Evolutionary conservation across 257 asterid species (phyloP), one percentile per base, ranked within the genome.

Genomic region (Gentiana dahurica): DNA sequence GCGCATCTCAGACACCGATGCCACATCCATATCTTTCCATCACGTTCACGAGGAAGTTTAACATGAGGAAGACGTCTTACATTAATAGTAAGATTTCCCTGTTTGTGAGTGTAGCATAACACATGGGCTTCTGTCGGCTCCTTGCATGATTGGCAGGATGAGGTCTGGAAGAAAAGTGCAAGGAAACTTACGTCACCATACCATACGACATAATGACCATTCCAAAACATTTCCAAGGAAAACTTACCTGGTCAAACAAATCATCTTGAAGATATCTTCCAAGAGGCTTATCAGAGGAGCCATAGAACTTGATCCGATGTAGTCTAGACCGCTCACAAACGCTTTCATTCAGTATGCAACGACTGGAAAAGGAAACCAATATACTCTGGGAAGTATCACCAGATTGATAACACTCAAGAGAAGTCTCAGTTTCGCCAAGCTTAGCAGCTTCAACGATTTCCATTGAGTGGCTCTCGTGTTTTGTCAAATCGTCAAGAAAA

Each of bases 21-120:
- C 99, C 99, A 92, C 99, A 92, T 92, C 99, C 99, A 92, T 66
- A 92, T 88, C 82, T 83, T 92, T 57, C 96, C 89, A 68, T 88
- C 97, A 37, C 73, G 71, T 68, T 81, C 95, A 41, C 95, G 95
- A 37, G 90, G 94, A 69, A 92, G 94, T 68, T 71, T 80, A 58
- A 67, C 75, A 5, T 82, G 69, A 35, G 84, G 81, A 49, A 85
- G 68, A 12, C 75, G 78, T 58, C 71, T 75, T 43, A 86, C 90
- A 33, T 80, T 92, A 68, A 92, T 79, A 0, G 95, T 92, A 44
- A 92, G 95, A 75, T 88, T 92, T 32, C 89, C 99, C 59, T 80
- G 80, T 68, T 77, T 93, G 74, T 92, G 99, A 12, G 87, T 88
- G 41, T 88, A 92, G 65, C 97, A 88, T 59, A 76, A 60, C 61